Base-by-base conservation (phyloP, 2,329 filamentous ascomycete genomes). In the Claviceps paspali region DNA sequence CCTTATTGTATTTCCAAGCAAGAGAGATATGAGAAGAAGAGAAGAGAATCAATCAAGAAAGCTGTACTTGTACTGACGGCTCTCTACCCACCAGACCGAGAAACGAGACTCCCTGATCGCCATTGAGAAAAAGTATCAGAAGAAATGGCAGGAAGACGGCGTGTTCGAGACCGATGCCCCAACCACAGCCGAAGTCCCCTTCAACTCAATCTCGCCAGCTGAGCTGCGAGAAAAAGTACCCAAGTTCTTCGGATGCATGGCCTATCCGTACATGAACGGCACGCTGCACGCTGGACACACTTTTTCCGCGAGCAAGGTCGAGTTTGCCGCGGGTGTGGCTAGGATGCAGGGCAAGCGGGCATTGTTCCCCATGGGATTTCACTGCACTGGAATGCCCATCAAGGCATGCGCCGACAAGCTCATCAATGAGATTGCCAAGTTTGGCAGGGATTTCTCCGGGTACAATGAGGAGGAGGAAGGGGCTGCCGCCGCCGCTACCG, bases 381-480 rank as follows among this genome's bases (percentile, higher is more conserved):
- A 98, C 67, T 62, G 60, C 63, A 96, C 88, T 0, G 91, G 91
- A 50, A 92, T 98, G 80, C 86, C 87, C 32, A 98, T 98, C 67
- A 95, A 95, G 63, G 87, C 91, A 5, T 92, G 84, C 52, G 86
- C 91, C 38, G 88, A 98, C 67, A 96, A 96, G 68, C 74, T 98
- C 32, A 76, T 80, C 41, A 77, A 84, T 44, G 91, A 98, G 62
- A 79, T 96, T 39, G 76, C 83, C 60, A 68, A 81, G 63, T 98
- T 96, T 52, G 91, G 91, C 17, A 64, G 80, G 54, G 77, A 86
- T 52, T 96, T 96, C 45, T 79, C 87, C 52, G 67, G 71, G 33
- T 93, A 85, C 59, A 68, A 72, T 38, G 73, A 76, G 38, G 75
- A 81, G 9, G 62, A 66, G 3, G 65, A 64, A 38, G 39, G 10